Base-by-base conservation (phyloP, 2,329 filamentous ascomycete species). In the Lachnellula cervina region DNA sequence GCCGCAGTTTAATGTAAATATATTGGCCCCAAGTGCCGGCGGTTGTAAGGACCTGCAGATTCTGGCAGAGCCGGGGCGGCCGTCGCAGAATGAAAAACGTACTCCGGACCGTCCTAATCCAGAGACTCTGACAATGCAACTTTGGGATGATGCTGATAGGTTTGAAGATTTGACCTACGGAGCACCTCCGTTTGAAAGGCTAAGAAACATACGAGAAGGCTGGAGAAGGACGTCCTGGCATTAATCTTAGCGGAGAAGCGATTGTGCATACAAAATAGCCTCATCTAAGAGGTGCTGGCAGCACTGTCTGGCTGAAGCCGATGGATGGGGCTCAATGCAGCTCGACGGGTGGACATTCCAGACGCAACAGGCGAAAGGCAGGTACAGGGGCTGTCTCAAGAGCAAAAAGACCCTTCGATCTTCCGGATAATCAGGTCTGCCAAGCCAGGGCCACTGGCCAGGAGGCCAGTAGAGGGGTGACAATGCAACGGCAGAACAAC, bases 381-480 rank as follows among this genome's bases (percentile, higher is more conserved):
- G 54, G 55, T 55, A 49, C 56, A 51, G 46, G 52, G 53, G 35
- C 17, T 50, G 34, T 46, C 21, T 49, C 58, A 60, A 51, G 44
- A 52, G 25, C 25, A 51, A 28, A 14, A 19, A 17, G 48, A 58
- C 59, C 57, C 56, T 55, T 61, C 55, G 58, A 58, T 59, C 48
- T 58, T 11, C 54, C 62, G 62, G 62, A 51, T 59, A 58, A 62
- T 59, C 46, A 52, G 51, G 56, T 35, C 49, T 45, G 54, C 37
- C 32, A 51, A 44, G 38, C 48, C 40, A 42, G 40, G n/a, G 51
- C 45, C 52, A 28, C 23, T 19, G 19, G 25, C 32, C 17, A n/a
- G 14, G 35, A 44, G 21, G 25, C 28, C 47, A 38, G 16, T 14
- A 11, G 45, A 13, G 45, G 17, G 25, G 23, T 19, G 23, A 17